These are phyloP conservation scores for Pythium rhizo-oryzae DNA, from an alignment of 352 stramenopile species.

Conservation along the genomic window DNA sequence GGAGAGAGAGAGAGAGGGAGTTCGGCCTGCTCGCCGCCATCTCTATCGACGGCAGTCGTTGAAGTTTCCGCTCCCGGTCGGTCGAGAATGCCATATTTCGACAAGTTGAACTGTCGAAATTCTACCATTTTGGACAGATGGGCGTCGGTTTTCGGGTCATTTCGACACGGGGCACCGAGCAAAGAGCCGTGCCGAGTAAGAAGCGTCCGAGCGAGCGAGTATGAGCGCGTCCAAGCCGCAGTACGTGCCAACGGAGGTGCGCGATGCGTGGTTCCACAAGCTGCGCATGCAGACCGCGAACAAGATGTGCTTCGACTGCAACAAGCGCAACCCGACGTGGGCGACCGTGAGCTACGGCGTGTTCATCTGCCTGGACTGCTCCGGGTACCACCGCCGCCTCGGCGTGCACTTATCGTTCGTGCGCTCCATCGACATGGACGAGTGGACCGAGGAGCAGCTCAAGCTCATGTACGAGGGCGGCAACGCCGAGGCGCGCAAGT, in stretches of 20 bases:
- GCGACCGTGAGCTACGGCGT: constrained; percentile 95
- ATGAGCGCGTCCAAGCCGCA: constrained; percentile 47
- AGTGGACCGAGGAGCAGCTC: constrained; percentile 95
- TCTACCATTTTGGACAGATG: constrained; percentile 5
- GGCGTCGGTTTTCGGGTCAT: constrained; percentile 5
- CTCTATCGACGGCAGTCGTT: neutral
- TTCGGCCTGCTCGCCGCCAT: neutral
- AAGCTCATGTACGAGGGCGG: constrained; percentile 92
- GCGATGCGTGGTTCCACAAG: constrained; percentile 89
- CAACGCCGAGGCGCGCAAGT: constrained; percentile 93
- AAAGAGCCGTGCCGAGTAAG: neutral
- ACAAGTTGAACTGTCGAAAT: constrained; percentile 21
- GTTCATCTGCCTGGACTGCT: constrained; percentile 97
- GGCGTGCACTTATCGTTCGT: constrained; percentile 96
- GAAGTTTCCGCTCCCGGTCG: neutral
- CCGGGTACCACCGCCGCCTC: constrained; percentile 91
- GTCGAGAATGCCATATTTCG: constrained; percentile 12
- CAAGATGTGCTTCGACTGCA: constrained; percentile 96
- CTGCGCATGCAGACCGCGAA: constrained; percentile 76
- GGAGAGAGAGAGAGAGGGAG: neutral
- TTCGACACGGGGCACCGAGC: neutral
- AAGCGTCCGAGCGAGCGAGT: neutral
- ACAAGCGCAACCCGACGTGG: constrained; percentile 95
- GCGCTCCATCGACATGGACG: constrained; percentile 95
- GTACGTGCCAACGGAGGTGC: constrained; percentile 74